phyloP scores from a whole-genome alignment of 257 asterid genomes.

The Solanum neorickii region DNA sequence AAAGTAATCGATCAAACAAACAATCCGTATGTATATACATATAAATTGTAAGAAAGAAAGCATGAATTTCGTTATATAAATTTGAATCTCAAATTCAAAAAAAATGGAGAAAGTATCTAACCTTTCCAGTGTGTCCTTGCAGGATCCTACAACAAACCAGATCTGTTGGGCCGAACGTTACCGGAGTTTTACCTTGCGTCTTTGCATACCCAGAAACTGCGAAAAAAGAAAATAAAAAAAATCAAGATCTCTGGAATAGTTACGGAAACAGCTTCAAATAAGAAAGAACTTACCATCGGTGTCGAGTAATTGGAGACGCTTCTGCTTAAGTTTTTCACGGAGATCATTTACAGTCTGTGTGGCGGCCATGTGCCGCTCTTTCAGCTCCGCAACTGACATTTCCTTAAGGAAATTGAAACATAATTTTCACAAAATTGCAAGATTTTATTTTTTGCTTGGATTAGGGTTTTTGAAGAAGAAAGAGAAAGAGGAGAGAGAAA shows the following conservation, averaged over 20 bases:
- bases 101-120: background rate
- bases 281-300: slow-evolving; percentile 44
- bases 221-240: background rate
- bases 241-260: slow-evolving; percentile 22
- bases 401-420: background rate
- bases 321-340: slow-evolving; percentile 59
- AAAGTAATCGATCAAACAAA: background rate
- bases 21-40: background rate
- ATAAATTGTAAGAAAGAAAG: background rate
- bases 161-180: slow-evolving; percentile 89
- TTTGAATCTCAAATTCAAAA: background rate
- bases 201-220: slow-evolving; percentile 79
- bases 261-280: background rate
- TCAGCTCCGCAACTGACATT: slow-evolving; percentile 80
- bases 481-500: background rate
- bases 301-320: slow-evolving; percentile 74
- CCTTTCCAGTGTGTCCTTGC: slow-evolving; percentile 98
- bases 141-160: slow-evolving; percentile 93
- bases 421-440: background rate
- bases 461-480: background rate
- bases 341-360: slow-evolving; percentile 65
- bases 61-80: background rate
- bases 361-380: slow-evolving; percentile 89
- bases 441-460: background rate
- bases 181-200: slow-evolving; percentile 75